Conservation (phyloP, 192 early-diverging fungal species). For the Coemansia sp. region DNA sequence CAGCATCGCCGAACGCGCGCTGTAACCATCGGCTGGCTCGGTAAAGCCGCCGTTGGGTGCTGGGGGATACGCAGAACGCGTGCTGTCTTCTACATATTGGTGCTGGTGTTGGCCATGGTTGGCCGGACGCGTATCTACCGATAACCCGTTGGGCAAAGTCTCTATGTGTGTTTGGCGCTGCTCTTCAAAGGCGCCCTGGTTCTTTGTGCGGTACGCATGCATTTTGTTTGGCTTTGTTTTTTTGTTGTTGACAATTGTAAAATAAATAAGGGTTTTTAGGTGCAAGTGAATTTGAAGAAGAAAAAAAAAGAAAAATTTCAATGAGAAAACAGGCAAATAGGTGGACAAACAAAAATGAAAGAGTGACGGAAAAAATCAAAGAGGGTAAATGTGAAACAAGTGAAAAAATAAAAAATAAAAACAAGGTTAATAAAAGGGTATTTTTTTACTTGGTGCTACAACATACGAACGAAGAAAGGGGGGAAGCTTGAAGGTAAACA, state of each 20-base stretch:
- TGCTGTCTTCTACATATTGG: not conserved
- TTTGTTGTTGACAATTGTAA: not conserved
- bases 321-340: not conserved
- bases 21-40: not conserved
- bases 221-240: not conserved
- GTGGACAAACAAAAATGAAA: not conserved
- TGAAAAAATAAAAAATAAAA: not conserved
- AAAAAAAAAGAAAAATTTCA: not conserved
- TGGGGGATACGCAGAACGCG: not conserved
- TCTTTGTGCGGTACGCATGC: conserved; percentile 3
- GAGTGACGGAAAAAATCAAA: not conserved
- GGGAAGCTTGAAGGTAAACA: not conserved
- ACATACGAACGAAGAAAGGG: not conserved
- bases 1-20: conserved; percentile 1
- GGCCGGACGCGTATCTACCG: conserved; percentile 25
- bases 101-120: not conserved
- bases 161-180: conserved; percentile 8
- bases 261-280: not conserved
- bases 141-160: conserved; percentile 13
- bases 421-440: not conserved
- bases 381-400: not conserved
- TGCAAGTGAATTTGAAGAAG: not conserved
- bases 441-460: not conserved
- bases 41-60: not conserved
- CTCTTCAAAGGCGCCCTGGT: conserved; percentile 4